Evolutionary conservation across 2,329 filamentous ascomycete species (phyloP).

Genomic region (Exophiala spinifera): DNA sequence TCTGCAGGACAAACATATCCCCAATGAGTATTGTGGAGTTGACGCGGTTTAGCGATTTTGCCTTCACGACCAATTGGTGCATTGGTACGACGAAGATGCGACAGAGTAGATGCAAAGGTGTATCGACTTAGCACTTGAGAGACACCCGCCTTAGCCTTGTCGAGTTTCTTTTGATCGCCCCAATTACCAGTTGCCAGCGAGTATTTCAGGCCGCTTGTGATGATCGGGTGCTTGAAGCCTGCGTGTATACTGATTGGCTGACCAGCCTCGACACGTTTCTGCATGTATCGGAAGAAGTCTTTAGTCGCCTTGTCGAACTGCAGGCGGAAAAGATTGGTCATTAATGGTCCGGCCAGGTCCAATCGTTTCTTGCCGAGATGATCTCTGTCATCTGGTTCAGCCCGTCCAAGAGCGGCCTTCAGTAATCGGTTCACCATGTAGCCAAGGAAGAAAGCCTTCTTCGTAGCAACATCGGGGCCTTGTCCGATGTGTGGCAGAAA

Average conservation of each 20-base stretch:
- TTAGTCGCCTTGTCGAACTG: conserved; percentile 88
- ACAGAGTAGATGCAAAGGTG: conserved; percentile 93
- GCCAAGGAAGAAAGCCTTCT: conserved; percentile 95
- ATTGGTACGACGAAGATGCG: conserved; percentile 94
- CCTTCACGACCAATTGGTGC: conserved; percentile 97
- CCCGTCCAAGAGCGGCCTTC: conserved; percentile 86
- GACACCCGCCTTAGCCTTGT: conserved; percentile 90
- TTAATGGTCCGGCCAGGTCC: conserved; percentile 87
- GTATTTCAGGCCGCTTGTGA: conserved; percentile 94
- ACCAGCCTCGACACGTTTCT: conserved; percentile 85
- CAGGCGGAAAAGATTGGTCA: conserved; percentile 93
- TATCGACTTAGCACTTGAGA: conserved; percentile 98
- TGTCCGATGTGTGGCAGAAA: conserved; percentile 96
- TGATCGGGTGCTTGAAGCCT: conserved; percentile 83
- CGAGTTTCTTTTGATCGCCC: conserved; percentile 99
- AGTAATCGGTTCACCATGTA: conserved; percentile 98
- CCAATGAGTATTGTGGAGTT: conserved; percentile 99
- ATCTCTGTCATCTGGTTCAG: conserved; percentile 94
- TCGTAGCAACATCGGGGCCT: conserved; percentile 86
- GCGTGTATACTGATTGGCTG: conserved; percentile 86
- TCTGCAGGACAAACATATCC: conserved; percentile 95
- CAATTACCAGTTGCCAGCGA: conserved; percentile 97
- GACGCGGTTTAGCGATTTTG: conserved; percentile 95
- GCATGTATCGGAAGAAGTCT: conserved; percentile 86
- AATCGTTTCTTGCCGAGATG: conserved; percentile 99